Percentiles rank a stretch among this genome's conserved stretches.
These are phyloP conservation scores for Trichophaea hybrida DNA, from an alignment of 2,329 filamentous ascomycete species.

Conservation along the genomic window DNA sequence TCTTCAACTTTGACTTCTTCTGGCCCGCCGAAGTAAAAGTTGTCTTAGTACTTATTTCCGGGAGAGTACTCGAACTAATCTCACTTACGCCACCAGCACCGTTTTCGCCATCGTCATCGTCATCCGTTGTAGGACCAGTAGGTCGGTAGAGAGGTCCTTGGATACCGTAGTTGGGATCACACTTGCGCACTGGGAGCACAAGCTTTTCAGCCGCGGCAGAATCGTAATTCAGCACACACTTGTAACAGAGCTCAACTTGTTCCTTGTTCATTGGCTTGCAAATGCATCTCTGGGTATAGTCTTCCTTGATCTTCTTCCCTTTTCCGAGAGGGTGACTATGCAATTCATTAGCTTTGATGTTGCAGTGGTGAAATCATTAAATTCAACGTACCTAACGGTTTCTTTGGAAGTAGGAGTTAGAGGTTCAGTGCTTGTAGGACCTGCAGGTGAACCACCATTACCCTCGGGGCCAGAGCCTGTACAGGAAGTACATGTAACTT, in stretches of 20 bases:
- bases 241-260: conserved; percentile 5
- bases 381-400: too few species aligned
- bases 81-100: not conserved
- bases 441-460: too few species aligned
- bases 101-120: not conserved
- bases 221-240: conserved; percentile 7
- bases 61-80: not conserved
- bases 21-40: not conserved
- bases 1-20: not conserved
- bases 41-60: not conserved
- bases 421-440: too few species aligned
- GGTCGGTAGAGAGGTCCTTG: not conserved
- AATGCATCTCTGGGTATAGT: conserved; percentile 4
- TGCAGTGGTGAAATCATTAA: too few species aligned
- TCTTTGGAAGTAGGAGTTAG: too few species aligned
- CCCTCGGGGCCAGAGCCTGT: too few species aligned
- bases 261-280: conserved; percentile 7
- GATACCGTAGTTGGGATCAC: conserved; percentile 2
- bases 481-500: too few species aligned
- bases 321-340: not conserved
- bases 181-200: not conserved
- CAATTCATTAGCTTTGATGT: not conserved
- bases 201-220: not conserved
- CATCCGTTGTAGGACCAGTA: not conserved
- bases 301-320: conserved; percentile 1